phyloP scores from a whole-genome alignment of 140 eudicot genomes.

The Bidens hawaiensis region DNA sequence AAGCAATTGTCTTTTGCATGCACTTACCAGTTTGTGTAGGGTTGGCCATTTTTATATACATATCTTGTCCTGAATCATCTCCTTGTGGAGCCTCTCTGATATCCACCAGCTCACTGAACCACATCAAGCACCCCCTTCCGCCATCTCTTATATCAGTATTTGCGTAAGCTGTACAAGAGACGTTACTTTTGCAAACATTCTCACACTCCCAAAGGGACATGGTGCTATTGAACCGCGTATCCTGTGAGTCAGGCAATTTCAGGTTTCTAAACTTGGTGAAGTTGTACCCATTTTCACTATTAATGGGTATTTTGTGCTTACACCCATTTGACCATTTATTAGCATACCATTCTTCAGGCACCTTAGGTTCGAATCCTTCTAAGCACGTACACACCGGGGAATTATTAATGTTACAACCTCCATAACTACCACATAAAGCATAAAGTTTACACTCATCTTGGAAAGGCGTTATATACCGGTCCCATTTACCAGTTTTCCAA shows the following conservation, averaged over 20 bases:
- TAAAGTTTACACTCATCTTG: not conserved
- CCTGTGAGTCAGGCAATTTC: conserved; percentile 14
- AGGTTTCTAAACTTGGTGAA: not conserved
- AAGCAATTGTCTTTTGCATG: too few species aligned
- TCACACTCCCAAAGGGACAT: conserved; percentile 16
- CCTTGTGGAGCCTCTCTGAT: not conserved
- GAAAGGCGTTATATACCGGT: not conserved
- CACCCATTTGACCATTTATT: not conserved
- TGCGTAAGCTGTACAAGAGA: conserved; percentile 21
- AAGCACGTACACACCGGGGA: not conserved
- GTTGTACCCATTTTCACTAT: not conserved
- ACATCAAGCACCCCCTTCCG: conserved; percentile 14
- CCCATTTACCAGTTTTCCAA: not conserved
- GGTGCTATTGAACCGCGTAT: conserved; percentile 1
- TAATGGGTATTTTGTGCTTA: not conserved
- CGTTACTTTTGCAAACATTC: not conserved
- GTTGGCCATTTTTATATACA: not conserved
- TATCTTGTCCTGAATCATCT: conserved; percentile 11
- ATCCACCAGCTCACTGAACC: conserved; percentile 16
- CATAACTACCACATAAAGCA: not conserved
- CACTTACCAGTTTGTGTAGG: not conserved
- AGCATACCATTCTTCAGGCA: conserved; percentile 3
- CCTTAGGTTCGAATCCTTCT: conserved; percentile 16
- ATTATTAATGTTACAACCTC: not conserved
- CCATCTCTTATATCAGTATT: not conserved